Base-by-base conservation (phyloP, 768 basidiomycete genomes). In the Solioccasus polychromus region DNA sequence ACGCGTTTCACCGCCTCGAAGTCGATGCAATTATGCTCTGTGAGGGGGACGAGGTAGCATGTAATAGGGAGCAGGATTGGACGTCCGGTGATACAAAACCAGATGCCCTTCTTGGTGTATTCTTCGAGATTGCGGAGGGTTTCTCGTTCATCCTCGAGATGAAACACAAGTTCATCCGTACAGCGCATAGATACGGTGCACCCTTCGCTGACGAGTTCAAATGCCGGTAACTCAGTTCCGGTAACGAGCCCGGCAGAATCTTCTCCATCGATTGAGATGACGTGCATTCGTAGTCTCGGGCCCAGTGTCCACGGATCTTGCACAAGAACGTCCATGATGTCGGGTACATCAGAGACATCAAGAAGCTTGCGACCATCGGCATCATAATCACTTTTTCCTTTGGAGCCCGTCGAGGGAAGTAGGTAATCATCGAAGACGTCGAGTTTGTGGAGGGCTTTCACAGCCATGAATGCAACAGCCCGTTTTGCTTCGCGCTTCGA, bases 401-500 rank as follows among this genome's bases (percentile, higher is more conserved):
- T 68, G 23, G 75, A 64, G 35, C 73, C 74, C 12, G 80, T 73
- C n/a, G 76, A 70, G 0, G 92, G 92, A 9, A 92, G 73, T 3
- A 95, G 75, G 58, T 87, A 83, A 45, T 92, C 83, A 55, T 94
- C 85, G 53, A 93, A 85, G 5, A 89, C 83, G 23, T 85, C 77
- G n/a, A 89, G 68, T 23, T 72, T 69, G 48, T 83, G 78, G 14
- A 95, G 72, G 3, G 71, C 71, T 53, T 79, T 82, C 18, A 90
- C 87, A 3, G 86, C 91, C 50, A 79, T 66, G 61, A 90, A 94
- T 0, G 90, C 87, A 10, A 79, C 90, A 3, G 86, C 85, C 7
- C 92, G 82, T 55, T 82, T 89, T 1, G 92, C 91, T 58, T 88
- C 88, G 48, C 77, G 82, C 61, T 92, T 93, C 11, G 87, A 78